phyloP scores from a whole-genome alignment of 805 yeast species.

The Metschnikowia proteae region DNA sequence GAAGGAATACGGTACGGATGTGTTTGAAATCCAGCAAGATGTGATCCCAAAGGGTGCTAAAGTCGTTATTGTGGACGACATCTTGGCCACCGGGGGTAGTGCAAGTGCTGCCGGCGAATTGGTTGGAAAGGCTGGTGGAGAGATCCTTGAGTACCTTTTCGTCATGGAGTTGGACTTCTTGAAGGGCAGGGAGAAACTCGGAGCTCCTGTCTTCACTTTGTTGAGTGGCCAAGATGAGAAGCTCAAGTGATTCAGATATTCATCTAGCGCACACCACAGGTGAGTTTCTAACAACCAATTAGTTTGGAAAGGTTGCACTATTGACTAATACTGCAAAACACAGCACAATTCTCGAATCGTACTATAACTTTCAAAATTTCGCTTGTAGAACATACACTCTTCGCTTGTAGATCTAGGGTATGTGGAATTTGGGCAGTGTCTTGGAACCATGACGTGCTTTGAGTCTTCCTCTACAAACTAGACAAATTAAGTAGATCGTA shows the following conservation, averaged over 20 bases:
- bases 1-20: slow-evolving; percentile 93
- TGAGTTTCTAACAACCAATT: neutral
- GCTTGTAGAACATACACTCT: too few relatives aligned
- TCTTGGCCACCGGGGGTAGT: slow-evolving; percentile 97
- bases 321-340: too few relatives aligned
- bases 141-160: slow-evolving; percentile 76
- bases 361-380: too few relatives aligned
- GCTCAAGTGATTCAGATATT: slow-evolving; percentile 8
- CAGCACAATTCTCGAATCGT: too few relatives aligned
- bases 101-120: slow-evolving; percentile 92
- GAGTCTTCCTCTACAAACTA: too few relatives aligned
- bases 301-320: neutral
- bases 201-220: slow-evolving; percentile 85
- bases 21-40: slow-evolving; percentile 81
- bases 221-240: slow-evolving; percentile 75
- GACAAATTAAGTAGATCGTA: too few relatives aligned
- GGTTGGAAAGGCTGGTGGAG: slow-evolving; percentile 60
- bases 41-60: slow-evolving; percentile 76
- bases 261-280: neutral
- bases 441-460: too few relatives aligned
- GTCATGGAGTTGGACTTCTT: slow-evolving; percentile 94
- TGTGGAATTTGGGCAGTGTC: too few relatives aligned
- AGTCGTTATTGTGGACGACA: slow-evolving; percentile 89
- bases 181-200: slow-evolving; percentile 85
- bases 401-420: too few relatives aligned